Evolutionary conservation across 768 basidiomycete species (phyloP).

Genomic region (Tylopilus sp.): DNA sequence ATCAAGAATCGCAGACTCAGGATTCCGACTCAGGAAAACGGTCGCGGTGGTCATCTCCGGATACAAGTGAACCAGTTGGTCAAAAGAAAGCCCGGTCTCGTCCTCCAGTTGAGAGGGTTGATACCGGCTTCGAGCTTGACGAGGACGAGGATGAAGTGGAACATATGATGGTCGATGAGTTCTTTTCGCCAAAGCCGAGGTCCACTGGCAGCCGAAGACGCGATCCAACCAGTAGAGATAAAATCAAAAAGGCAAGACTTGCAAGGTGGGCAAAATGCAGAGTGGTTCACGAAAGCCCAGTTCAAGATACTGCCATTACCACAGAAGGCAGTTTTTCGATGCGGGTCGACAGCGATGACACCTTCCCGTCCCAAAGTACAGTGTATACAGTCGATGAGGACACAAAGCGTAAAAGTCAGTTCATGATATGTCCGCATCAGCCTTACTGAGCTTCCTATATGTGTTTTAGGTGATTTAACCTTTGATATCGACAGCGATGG

Average conservation of each 20-base stretch:
- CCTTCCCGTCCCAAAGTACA: conserved; percentile 12
- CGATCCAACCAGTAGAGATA: conserved; percentile 30
- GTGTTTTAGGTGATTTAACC: conserved; percentile 3
- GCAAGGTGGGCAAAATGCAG: conserved; percentile 28
- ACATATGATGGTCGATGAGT: conserved; percentile 45
- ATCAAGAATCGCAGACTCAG: conserved; percentile 4
- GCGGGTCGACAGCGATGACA: conserved; percentile 25
- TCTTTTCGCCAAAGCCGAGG: conserved; percentile 16
- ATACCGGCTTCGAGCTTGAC: conserved; percentile 31
- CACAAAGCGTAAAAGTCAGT: conserved; percentile 51
- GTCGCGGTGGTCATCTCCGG: conserved; percentile 25
- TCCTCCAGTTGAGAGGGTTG: conserved; percentile 16
- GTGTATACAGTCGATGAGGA: conserved; percentile 26
- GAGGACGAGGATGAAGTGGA: conserved; percentile 42
- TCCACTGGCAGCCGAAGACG: conserved; percentile 11
- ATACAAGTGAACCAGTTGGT: conserved; percentile 5
- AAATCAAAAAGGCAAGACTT: conserved; percentile 26
- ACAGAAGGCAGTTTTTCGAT: conserved; percentile 30
- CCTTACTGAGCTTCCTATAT: conserved; percentile 1
- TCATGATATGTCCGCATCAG: not conserved
- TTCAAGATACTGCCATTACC: conserved; percentile 29
- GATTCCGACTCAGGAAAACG: conserved; percentile 26
- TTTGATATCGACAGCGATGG: conserved; percentile 29
- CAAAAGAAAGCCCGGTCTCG: conserved; percentile 29
- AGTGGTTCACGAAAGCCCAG: conserved; percentile 24